Percentiles rank a stretch among this genome's conserved stretches.
Conservation (phyloP, 257 asterid genomes). For the Nicotiana obtusifolia region DNA sequence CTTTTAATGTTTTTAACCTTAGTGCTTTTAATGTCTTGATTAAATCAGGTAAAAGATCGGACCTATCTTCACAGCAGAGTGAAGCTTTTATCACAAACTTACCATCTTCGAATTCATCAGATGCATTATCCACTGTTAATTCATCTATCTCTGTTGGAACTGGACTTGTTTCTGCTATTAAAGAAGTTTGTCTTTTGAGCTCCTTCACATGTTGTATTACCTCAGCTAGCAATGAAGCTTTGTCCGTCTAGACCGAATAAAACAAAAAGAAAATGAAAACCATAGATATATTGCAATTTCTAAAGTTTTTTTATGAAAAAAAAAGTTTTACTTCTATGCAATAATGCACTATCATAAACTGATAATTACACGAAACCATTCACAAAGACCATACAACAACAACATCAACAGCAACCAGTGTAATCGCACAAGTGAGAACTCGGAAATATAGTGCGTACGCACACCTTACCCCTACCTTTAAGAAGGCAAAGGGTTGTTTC, state of each 20-base stretch:
- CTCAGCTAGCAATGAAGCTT: constrained; percentile 89
- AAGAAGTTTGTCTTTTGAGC: constrained; percentile 63
- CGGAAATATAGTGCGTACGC: no score
- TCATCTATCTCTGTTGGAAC: constrained; percentile 78
- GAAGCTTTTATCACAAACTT: constrained; percentile 64
- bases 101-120: constrained; percentile 46
- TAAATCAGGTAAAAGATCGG: constrained; percentile 70
- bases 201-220: constrained; percentile 91
- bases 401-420: no score
- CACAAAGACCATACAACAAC: no score
- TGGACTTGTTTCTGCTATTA: constrained; percentile 44
- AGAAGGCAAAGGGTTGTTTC: no score
- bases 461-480: no score
- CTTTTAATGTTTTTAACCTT: constrained; percentile 54
- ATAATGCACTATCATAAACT: no score
- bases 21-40: constrained; percentile 70
- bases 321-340: no score
- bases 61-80: constrained; percentile 75
- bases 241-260: constrained; percentile 50
- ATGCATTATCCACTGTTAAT: constrained; percentile 56
- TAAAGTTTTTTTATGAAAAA: no score
- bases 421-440: no score
- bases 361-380: no score
- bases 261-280: not conserved
- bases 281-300: not conserved